phyloP scores from a whole-genome alignment of 78 protist genomes.

The Dictyostelium intermedium region DNA sequence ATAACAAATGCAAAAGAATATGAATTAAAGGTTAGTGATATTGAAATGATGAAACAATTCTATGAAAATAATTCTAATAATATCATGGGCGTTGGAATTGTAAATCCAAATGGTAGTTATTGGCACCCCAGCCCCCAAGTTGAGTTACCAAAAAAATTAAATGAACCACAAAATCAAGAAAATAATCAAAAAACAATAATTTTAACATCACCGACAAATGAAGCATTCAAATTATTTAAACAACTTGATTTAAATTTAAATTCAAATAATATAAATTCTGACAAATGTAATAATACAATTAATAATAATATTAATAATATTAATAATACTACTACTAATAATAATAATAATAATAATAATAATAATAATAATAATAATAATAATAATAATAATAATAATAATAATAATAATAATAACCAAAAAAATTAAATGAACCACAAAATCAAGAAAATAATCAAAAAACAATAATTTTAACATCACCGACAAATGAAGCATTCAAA shows the following conservation, averaged over 20 bases:
- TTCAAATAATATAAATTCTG: neutral
- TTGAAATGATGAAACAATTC: constrained; percentile 42
- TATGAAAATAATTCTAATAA: neutral
- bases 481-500: neutral
- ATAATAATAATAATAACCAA: neutral
- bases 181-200: neutral
- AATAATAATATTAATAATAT: neutral
- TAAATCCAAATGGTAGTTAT: constrained; percentile 1
- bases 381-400: neutral
- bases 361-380: neutral
- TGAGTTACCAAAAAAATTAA: neutral
- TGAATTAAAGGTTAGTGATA: constrained; percentile 14
- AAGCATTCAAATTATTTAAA: neutral
- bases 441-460: neutral
- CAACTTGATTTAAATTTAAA: neutral
- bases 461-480: neutral
- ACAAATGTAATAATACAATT: neutral
- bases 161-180: neutral
- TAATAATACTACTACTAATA: neutral
- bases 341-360: neutral
- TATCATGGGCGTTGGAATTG: constrained; percentile 50
- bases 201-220: neutral
- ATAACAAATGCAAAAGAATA: constrained; percentile 59
- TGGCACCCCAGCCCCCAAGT: constrained; percentile 59
- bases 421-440: neutral